Evolutionary conservation across 805 yeast genomes (phyloP), one percentile per base, ranked within the genome.

Genomic region (Saccharomycopsis synnaedendra): DNA sequence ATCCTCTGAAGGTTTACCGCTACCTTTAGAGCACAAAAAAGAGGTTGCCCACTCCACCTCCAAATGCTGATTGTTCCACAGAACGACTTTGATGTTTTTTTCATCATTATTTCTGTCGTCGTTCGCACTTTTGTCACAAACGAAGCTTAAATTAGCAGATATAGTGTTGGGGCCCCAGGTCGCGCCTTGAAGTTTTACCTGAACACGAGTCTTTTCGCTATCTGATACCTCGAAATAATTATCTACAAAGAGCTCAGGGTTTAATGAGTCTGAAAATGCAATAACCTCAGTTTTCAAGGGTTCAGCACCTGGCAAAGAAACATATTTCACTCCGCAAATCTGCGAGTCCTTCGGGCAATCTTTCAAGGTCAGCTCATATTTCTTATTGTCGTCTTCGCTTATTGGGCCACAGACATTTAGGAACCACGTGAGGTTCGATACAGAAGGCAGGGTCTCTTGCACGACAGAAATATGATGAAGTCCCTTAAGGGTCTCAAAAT

Each of bases 381-480:
- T 63, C 7, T 58, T 58, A 27, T 57, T 51, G 28, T 62, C 58
- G 33, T 62, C 52, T 34, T 65, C 58, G 33, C 63, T 60, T n/a
- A 71, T 60, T 0, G 74, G 65, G 42, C 76, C 78, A 65, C 95
- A 86, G 5, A 87, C 68, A 44, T 86, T 82, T 36, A 89, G 54
- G 57, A 71, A 77, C 89, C 96, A 85, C 3, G 75, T 70, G 34
- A 70, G 63, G 44, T 67, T 71, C 1, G 84, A 76, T 33, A 62
- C 64, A 8, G 90, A 75, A 1, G 98, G 97, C 11, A 97, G 97
- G 7, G 96, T 85, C 41, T 71, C 73, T 33, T 62, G 65, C 11
- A 68, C 55, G 4, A 57, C 37, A 4, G 69, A 58, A n/a, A 68
- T 64, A 1, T 64, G 46, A 54, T 76, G 75, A 4, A 74, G 59